Conservation (phyloP, 257 asterid genomes). For the Buddleja alternifolia region DNA sequence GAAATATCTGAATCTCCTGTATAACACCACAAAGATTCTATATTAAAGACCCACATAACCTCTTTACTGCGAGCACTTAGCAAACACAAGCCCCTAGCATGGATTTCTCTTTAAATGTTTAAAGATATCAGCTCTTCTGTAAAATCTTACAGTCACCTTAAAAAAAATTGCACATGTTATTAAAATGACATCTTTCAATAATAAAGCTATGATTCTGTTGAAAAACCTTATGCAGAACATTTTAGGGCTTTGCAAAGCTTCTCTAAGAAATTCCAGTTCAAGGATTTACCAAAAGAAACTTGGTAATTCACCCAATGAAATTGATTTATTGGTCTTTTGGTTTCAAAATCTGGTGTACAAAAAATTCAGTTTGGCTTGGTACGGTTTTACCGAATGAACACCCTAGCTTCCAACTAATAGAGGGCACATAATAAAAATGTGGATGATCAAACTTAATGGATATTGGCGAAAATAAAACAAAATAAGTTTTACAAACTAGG, state of each 20-base stretch:
- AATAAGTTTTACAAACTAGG: no score
- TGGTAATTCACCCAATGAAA: no score
- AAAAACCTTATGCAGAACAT: background rate
- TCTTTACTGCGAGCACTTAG: background rate
- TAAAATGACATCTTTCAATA: background rate
- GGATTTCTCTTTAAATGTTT: background rate
- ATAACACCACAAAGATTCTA: background rate
- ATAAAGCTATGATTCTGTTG: background rate
- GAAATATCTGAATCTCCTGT: background rate
- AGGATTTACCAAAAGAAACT: no score
- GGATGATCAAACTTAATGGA: background rate
- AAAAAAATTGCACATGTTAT: background rate
- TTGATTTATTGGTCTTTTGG: no score
- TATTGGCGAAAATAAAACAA: background rate
- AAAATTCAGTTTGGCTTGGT: no score
- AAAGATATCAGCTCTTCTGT: background rate
- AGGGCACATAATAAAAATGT: background rate
- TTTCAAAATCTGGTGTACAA: no score
- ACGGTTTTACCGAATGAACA: no score
- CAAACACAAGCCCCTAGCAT: background rate
- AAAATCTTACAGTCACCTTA: background rate
- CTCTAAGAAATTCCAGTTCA: no score
- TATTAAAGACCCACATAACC: background rate
- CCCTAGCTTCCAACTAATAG: no score
- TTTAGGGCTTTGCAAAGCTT: no score